Evolutionary conservation across 176 grass and related monocot genomes (phyloP).

Genomic region (Elymus sibiricus): DNA sequence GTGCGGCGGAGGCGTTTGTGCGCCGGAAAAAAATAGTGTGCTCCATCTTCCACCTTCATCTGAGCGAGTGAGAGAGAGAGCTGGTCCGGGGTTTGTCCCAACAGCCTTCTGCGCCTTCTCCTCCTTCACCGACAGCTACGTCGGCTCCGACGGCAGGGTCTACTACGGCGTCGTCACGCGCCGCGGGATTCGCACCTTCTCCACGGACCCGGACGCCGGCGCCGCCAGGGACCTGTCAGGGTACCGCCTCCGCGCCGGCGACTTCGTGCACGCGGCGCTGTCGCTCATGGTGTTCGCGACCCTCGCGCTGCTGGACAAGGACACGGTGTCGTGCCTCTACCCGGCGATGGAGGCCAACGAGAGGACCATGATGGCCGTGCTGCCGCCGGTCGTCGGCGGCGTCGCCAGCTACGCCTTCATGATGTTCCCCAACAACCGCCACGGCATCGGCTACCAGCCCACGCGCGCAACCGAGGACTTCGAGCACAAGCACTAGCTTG

Average conservation of each 20-base stretch:
- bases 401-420: conserved; percentile 60
- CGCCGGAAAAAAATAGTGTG: too few species aligned
- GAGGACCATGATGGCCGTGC: conserved; percentile 51
- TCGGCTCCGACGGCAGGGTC: conserved; percentile 57
- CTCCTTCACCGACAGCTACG: conserved; percentile 80
- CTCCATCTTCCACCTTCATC: too few species aligned
- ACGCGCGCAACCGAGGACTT: conserved; percentile 30
- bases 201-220: conserved; percentile 33
- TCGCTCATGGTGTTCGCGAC: conserved; percentile 63
- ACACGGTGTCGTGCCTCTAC: conserved; percentile 61
- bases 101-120: conserved; percentile 64
- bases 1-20: too few species aligned
- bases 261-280: conserved; percentile 64
- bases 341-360: conserved; percentile 47
- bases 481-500: conserved; percentile 27
- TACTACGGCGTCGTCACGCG: conserved; percentile 72
- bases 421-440: conserved; percentile 62
- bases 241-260: conserved; percentile 49
- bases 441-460: conserved; percentile 71
- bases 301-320: conserved; percentile 54
- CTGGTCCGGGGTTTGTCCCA: too few species aligned
- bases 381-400: conserved; percentile 57
- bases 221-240: conserved; percentile 35
- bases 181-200: conserved; percentile 50
- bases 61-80: too few species aligned